Conservation (phyloP, 2,329 filamentous ascomycete species). For the Aphanoascus verrucosus region DNA sequence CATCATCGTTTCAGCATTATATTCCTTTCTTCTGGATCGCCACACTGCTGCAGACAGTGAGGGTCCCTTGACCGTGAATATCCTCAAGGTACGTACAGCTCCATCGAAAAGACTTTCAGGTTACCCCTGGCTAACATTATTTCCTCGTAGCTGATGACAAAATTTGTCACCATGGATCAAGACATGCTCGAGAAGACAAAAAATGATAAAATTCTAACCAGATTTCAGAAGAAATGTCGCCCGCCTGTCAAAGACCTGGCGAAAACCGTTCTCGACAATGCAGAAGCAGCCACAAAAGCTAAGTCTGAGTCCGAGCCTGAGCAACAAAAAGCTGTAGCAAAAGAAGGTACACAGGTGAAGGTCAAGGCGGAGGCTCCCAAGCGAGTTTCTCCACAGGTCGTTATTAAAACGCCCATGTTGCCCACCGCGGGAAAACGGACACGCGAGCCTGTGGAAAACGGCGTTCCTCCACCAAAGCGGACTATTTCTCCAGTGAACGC, state of each 20-base stretch:
- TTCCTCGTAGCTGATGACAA: constrained; percentile 39
- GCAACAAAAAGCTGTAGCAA: constrained; percentile 28
- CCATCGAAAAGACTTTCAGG: background rate
- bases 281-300: constrained; percentile 35
- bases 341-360: constrained; percentile 21
- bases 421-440: constrained; percentile 30
- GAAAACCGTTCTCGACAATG: constrained; percentile 45
- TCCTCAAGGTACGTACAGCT: constrained; percentile 35
- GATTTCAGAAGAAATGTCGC: constrained; percentile 49
- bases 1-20: constrained; percentile 37
- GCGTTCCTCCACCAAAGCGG: constrained; percentile 30
- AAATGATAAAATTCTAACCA: constrained; percentile 46
- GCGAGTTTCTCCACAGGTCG: background rate
- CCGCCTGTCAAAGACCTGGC: constrained; percentile 46
- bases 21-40: constrained; percentile 41
- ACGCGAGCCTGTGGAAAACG: constrained; percentile 30
- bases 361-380: background rate
- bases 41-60: constrained; percentile 40
- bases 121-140: constrained; percentile 19
- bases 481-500: constrained; percentile 27
- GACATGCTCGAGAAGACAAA: constrained; percentile 51
- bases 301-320: constrained; percentile 33
- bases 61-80: constrained; percentile 34
- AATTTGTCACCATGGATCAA: constrained; percentile 48
- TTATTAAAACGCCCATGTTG: constrained; percentile 12